Base-by-base conservation (phyloP, 345 rosid species). In the Brassica nigra region DNA sequence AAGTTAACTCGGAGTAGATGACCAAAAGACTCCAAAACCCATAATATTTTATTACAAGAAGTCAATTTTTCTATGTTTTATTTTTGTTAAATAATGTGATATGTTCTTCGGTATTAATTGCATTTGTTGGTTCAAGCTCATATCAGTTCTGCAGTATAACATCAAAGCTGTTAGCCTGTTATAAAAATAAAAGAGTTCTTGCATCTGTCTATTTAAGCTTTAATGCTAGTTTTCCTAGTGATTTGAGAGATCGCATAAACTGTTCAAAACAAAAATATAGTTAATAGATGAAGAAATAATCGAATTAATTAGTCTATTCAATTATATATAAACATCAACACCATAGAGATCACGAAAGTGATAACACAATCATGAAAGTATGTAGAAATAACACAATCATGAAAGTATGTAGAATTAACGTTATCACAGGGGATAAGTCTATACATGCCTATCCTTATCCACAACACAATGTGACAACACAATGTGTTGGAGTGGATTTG, bases 351-450 rank as follows among this genome's bases (percentile, higher is more conserved):
- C 76, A 33, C 36, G 36, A 5, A 33, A 33, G 36, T 33, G 36
- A 33, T 33, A 7, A 54, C 39, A 27, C 23, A 37, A 44, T 47
- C 16, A 47, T 47, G 54, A 11, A 12, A 47, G 15, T 11, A 11
- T 11, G 54, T 12, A 47, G 5, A 30, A 78, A 62, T 29, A 18
- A 54, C 39, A 27, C 23, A 37, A 44, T 47, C 16, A 47, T 47
- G 54, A 11, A 12, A 47, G 15, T 11, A 11, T 11, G 54, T 12
- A 47, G 5, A 30, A 78, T 87, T 85, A 81, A 90, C 91, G 97
- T 91, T 55, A 92, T 91, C 31, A 94, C 94, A 7, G 97, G 97
- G 2, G 97, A 97, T 68, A 94, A 85, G 63, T 89, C 89, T 78
- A 91, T 68, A 76, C 83, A 33, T 33, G 36, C 36, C 5, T 23